phyloP scores from a whole-genome alignment of 2,329 filamentous ascomycete genomes.

The Aspergillus sclerotialis region DNA sequence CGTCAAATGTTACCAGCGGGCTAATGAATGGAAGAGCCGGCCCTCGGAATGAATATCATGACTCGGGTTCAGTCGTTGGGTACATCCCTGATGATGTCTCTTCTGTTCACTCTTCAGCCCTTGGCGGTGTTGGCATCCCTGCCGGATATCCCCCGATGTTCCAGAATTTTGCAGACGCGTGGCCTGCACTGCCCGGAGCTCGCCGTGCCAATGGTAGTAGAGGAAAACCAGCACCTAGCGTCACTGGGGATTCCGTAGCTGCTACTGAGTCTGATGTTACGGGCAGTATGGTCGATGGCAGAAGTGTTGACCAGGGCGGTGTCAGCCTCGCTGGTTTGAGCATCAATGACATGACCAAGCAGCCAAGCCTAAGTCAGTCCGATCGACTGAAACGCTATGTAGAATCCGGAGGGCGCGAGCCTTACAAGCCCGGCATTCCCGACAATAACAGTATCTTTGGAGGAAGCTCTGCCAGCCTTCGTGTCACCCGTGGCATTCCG shows the following conservation, averaged over 20 bases:
- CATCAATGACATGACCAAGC: slow-evolving; percentile 63
- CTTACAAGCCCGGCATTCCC: slow-evolving; percentile 43
- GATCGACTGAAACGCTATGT: slow-evolving; percentile 94
- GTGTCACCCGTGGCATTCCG: slow-evolving; percentile 39
- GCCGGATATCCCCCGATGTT: slow-evolving; percentile 93
- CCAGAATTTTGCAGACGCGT: slow-evolving; percentile 81
- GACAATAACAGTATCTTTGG: slow-evolving; percentile 62
- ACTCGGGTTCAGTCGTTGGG: slow-evolving; percentile 82
- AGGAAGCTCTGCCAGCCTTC: slow-evolving; percentile 48
- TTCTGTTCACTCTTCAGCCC: slow-evolving; percentile 84
- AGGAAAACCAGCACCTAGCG: slow-evolving; percentile 62
- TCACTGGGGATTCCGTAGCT: slow-evolving; percentile 87
- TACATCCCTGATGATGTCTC: slow-evolving; percentile 97
- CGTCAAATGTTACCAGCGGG: slow-evolving; percentile 51
- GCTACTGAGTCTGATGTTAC: slow-evolving; percentile 85
- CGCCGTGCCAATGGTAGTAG: slow-evolving; percentile 61
- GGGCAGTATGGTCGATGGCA: slow-evolving; percentile 67
- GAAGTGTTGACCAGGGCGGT: slow-evolving; percentile 69
- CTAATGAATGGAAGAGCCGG: slow-evolving; percentile 46
- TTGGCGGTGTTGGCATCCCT: slow-evolving; percentile 75
- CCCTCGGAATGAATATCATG: slow-evolving; percentile 51
- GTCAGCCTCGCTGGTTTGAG: slow-evolving; percentile 82
- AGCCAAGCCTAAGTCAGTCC: slow-evolving; percentile 69
- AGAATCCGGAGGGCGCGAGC: slow-evolving; percentile 67
- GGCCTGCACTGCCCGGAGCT: slow-evolving; percentile 72